phyloP scores from a whole-genome alignment of 2,329 filamentous ascomycete genomes.

The Capronia coronata region DNA sequence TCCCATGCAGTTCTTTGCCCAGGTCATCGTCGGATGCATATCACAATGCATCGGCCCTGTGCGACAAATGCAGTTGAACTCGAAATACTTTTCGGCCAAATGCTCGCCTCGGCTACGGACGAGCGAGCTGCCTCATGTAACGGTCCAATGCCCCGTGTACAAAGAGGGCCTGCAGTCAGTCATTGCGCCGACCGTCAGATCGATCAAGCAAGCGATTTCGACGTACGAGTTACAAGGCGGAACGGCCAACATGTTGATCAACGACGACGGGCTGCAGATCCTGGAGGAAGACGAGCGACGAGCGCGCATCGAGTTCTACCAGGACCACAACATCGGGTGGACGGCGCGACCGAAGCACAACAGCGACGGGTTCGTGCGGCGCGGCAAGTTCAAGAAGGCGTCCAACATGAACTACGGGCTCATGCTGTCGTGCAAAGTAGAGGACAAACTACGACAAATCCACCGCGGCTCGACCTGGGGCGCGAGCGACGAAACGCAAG shows the following conservation, averaged over 20 bases:
- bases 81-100: conserved; percentile 42
- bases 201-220: conserved; percentile 52
- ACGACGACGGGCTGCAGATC: conserved; percentile 38
- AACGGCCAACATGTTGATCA: conserved; percentile 36
- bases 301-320: conserved; percentile 42
- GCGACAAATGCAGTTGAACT: conserved; percentile 40
- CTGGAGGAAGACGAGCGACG: conserved; percentile 40
- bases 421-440: conserved; percentile 55
- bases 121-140: conserved; percentile 46
- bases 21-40: conserved; percentile 38
- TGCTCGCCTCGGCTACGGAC: conserved; percentile 34
- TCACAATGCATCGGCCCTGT: conserved; percentile 43
- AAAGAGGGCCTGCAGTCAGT: conserved; percentile 73
- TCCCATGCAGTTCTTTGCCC: conserved; percentile 49
- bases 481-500: conserved; percentile 35
- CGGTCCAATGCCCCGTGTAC: conserved; percentile 82
- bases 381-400: conserved; percentile 65
- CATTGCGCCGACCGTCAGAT: conserved; percentile 52
- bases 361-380: conserved; percentile 41
- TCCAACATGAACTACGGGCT: conserved; percentile 71
- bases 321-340: conserved; percentile 48
- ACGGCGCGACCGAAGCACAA: conserved; percentile 47
- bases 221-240: conserved; percentile 51
- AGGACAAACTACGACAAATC: conserved; percentile 46
- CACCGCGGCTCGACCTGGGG: conserved; percentile 27